Percentiles rank a stretch among this genome's conserved stretches.
These are phyloP conservation scores for Heliamphora exappendiculata DNA, from an alignment of 148 eudicot species.

Conservation along the genomic window DNA sequence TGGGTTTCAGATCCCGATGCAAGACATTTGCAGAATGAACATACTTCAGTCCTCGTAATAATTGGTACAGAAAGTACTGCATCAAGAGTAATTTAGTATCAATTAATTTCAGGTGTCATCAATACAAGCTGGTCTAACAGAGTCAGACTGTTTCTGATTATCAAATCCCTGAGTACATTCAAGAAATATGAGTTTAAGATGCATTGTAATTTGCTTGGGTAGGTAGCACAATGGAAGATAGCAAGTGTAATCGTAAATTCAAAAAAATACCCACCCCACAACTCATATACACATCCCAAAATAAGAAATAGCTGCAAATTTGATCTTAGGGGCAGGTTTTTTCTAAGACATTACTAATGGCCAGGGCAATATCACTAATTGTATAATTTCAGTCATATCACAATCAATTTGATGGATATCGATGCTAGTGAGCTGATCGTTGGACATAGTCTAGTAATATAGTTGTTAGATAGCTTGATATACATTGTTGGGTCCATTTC, in stretches of 20 bases:
- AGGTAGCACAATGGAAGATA: neutral
- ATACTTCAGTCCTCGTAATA: constrained; percentile 76
- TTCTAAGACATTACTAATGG: no score
- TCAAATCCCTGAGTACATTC: neutral
- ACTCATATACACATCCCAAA: neutral
- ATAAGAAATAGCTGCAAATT: neutral
- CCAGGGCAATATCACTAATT: no score
- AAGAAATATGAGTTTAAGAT: neutral
- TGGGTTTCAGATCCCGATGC: constrained; percentile 85
- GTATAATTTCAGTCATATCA: no score
- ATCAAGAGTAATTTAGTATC: constrained; percentile 7
- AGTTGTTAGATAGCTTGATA: no score
- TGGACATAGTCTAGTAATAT: no score
- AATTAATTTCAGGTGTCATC: neutral
- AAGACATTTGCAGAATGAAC: constrained; percentile 82
- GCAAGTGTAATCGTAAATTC: neutral
- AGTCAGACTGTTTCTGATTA: neutral
- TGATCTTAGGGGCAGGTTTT: no score
- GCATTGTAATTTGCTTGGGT: neutral
- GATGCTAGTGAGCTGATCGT: no score
- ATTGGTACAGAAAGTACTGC: constrained; percentile 84
- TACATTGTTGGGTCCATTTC: no score
- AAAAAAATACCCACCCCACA: neutral
- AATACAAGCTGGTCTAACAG: neutral
- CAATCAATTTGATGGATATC: no score